Evolutionary conservation across 345 rosid species (phyloP).

Genomic region (Hibiscus tridactylites): DNA sequence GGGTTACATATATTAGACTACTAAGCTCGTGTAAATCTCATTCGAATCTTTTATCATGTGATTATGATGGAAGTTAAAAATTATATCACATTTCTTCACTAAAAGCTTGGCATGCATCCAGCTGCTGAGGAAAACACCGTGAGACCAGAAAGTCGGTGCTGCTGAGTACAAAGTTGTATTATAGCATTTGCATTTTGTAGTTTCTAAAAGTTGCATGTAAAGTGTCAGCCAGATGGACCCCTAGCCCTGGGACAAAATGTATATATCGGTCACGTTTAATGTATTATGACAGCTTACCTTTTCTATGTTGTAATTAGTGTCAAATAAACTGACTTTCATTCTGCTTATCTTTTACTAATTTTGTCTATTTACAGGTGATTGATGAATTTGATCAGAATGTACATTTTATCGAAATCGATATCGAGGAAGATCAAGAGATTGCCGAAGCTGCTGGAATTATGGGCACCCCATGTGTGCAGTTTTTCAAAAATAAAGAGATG

Average conservation of each 20-base stretch:
- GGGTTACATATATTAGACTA: neutral
- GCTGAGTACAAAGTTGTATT: neutral
- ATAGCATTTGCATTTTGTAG: neutral
- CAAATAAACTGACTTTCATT: neutral
- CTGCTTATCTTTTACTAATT: neutral
- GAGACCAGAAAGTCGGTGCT: neutral
- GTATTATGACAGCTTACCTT: no score
- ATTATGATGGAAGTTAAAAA: neutral
- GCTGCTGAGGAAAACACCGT: neutral
- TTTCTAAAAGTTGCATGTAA: no score
- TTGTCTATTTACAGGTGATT: slow-evolving; percentile 49
- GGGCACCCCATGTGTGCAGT: slow-evolving; percentile 97
- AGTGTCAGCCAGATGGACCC: no score
- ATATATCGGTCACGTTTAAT: no score
- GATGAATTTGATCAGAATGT: slow-evolving; percentile 82
- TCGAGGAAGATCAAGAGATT: slow-evolving; percentile 90
- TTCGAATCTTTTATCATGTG: neutral
- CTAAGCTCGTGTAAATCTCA: neutral
- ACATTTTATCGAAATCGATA: slow-evolving; percentile 90
- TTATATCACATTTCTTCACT: neutral
- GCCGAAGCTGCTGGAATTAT: slow-evolving; percentile 96
- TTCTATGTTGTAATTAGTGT: no score
- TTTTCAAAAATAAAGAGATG: slow-evolving; percentile 92
- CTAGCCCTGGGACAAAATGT: no score
- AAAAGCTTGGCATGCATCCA: neutral